phyloP scores from a whole-genome alignment of 106 monocot genomes.

The Posidonia australis region DNA sequence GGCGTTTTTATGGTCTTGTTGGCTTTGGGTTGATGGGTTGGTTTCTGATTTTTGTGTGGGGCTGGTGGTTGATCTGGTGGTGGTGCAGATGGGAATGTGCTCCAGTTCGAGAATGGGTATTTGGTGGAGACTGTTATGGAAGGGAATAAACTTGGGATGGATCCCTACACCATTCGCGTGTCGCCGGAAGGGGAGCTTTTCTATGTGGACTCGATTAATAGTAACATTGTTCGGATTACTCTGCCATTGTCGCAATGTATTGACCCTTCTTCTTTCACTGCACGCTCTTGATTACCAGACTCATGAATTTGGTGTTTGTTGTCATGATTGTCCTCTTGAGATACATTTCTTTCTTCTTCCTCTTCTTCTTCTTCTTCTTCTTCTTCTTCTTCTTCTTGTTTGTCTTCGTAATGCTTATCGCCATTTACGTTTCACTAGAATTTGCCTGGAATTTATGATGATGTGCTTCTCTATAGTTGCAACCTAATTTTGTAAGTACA shows the following conservation, averaged over 20 bases:
- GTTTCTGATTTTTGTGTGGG: conserved; percentile 8
- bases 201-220: conserved; percentile 65
- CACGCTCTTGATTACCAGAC: not conserved
- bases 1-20: not conserved
- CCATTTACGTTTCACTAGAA: too few relatives aligned
- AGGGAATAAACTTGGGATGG: conserved; percentile 82
- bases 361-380: too few relatives aligned
- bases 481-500: too few relatives aligned
- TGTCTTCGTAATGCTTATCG: too few relatives aligned
- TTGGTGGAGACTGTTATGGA: conserved; percentile 94
- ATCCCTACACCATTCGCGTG: conserved; percentile 73
- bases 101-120: conserved; percentile 86
- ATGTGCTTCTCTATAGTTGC: too few relatives aligned
- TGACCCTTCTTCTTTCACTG: not conserved
- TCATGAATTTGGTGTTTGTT: not conserved
- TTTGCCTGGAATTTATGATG: too few relatives aligned
- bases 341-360: too few relatives aligned
- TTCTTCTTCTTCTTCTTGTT: too few relatives aligned
- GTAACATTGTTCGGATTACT: conserved; percentile 58
- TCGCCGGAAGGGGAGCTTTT: conserved; percentile 85
- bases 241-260: conserved; percentile 82
- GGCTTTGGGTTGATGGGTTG: not conserved
- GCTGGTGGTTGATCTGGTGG: too few relatives aligned
- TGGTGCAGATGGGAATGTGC: conserved; percentile 52
- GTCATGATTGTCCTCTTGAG: too few relatives aligned